Percentiles rank a stretch among this genome's conserved stretches.
Evolutionary conservation across 768 basidiomycete species (phyloP).

Genomic region (Russula abietina): DNA sequence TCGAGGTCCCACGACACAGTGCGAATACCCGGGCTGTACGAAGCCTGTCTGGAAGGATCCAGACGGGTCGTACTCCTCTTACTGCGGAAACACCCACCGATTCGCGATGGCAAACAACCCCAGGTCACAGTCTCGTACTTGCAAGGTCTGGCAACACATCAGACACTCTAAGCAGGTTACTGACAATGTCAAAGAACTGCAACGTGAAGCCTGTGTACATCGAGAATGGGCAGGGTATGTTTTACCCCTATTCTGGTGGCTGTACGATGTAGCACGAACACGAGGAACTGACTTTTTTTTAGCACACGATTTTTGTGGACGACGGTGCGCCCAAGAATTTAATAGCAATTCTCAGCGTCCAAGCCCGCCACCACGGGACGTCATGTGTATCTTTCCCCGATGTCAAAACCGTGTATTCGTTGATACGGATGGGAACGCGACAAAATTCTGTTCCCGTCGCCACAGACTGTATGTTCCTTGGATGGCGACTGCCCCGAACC

Average conservation of each 20-base stretch:
- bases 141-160: conserved; percentile 21
- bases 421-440: conserved; percentile 12
- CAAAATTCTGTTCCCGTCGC: conserved; percentile 21
- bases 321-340: conserved; percentile 23
- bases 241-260: neutral
- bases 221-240: conserved; percentile 25
- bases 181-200: conserved; percentile 20
- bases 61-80: conserved; percentile 27
- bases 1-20: conserved; percentile 14
- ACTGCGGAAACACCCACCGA: conserved; percentile 24
- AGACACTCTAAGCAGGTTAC: neutral
- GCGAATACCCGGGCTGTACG: conserved; percentile 22
- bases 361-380: neutral
- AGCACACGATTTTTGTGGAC: conserved; percentile 26
- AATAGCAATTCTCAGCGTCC: neutral
- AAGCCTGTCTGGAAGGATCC: conserved; percentile 25
- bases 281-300: neutral
- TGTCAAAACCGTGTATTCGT: conserved; percentile 19
- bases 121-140: conserved; percentile 1
- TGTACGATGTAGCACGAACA: too few relatives aligned
- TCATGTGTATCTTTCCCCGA: conserved; percentile 16
- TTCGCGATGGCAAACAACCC: conserved; percentile 18
- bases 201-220: conserved; percentile 22
- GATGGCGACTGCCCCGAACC: neutral
- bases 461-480: conserved; percentile 22